A percentile compares a stretch with the other conserved stretches of the same genome.
Evolutionary conservation across 2,329 filamentous ascomycete species (phyloP).

Genomic region (Pseudogymnoascus sp.): DNA sequence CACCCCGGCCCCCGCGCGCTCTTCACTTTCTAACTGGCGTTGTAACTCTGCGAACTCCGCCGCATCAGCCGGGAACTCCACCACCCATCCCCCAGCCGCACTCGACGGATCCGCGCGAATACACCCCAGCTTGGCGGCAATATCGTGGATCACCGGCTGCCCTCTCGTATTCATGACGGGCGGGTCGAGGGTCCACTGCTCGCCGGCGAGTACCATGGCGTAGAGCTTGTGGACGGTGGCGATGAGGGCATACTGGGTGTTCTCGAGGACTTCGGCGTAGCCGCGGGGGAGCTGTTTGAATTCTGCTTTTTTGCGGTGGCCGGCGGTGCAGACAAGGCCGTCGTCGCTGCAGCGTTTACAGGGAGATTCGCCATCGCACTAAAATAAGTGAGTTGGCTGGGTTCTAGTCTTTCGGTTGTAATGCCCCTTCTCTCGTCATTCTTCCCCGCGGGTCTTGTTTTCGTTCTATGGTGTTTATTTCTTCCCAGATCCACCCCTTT

Average conservation of each 20-base stretch:
- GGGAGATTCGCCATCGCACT: slow-evolving; percentile 60
- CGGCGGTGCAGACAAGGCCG: slow-evolving; percentile 55
- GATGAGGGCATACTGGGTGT: slow-evolving; percentile 57
- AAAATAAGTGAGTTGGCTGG: slow-evolving; percentile 16
- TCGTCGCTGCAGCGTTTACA: slow-evolving; percentile 62
- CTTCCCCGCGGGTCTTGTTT: too few relatives aligned
- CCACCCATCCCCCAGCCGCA: slow-evolving; percentile 20
- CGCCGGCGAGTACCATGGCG: slow-evolving; percentile 51
- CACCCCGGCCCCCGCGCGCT: background rate
- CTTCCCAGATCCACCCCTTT: too few relatives aligned
- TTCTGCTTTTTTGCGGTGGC: slow-evolving; percentile 59
- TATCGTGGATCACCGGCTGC: slow-evolving; percentile 57
- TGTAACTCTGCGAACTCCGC: slow-evolving; percentile 50
- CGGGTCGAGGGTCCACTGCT: slow-evolving; percentile 55
- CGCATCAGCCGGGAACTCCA: slow-evolving; percentile 54
- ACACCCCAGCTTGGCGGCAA: slow-evolving; percentile 56
- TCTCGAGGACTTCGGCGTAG: slow-evolving; percentile 58
- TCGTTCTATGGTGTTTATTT: too few relatives aligned
- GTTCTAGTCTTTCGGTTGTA: background rate
- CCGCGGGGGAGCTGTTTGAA: slow-evolving; percentile 58
- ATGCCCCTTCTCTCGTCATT: too few relatives aligned
- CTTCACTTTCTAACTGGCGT: slow-evolving; percentile 39
- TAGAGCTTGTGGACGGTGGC: slow-evolving; percentile 60
- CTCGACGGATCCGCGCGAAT: slow-evolving; percentile 49
- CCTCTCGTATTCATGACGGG: slow-evolving; percentile 56